Evolutionary conservation across 345 rosid species (phyloP), one percentile per base, ranked within the genome.

Genomic region (Hirschfeldia incana): DNA sequence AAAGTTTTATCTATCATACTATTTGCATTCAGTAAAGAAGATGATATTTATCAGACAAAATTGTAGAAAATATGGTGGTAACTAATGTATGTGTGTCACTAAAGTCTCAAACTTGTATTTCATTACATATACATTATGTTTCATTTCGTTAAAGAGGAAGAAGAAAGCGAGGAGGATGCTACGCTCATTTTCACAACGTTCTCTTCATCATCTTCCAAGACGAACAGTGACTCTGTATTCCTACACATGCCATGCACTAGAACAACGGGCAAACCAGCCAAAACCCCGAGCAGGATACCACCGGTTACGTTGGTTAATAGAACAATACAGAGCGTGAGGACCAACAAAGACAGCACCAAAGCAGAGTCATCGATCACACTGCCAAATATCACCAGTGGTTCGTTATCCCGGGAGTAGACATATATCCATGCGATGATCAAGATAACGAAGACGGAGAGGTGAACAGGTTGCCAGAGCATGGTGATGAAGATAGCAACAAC

Each of bases 401-500:
- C 85, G 36, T 88, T 87, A 0, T 88, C 77, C 49, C 85, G 69
- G 64, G 87, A 86, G 80, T 85, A 90, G 6, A 90, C 81, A 84
- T 83, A 90, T 63, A 85, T 15, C 93, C 93, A 88, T 1, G 86
- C 79, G 30, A 73, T 46, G 76, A 86, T 76, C 87, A 82, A 64
- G 79, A 83, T 33, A 16, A 80, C 6, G 67, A 88, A 77, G 81
- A 84, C 67, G 5, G 85, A 59, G 70, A 90, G 68, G 53, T 89
- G 84, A 44, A 83, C n/a, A 0, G 93, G 94, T 39, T 84, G 86
- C 91, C 87, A 89, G 0, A 91, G 85, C 62, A 88, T 74, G 87
- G 78, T 81, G 79, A 87, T 71, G 78, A 89, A 76, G 74, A 91
- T 78, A 10, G 80, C 55, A 36, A 76, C 39, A 17, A 84, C 33